Percentiles rank a stretch among this genome's conserved stretches.
Conservation (phyloP, 2,329 filamentous ascomycete genomes). For the Fonsecaea monophora region DNA sequence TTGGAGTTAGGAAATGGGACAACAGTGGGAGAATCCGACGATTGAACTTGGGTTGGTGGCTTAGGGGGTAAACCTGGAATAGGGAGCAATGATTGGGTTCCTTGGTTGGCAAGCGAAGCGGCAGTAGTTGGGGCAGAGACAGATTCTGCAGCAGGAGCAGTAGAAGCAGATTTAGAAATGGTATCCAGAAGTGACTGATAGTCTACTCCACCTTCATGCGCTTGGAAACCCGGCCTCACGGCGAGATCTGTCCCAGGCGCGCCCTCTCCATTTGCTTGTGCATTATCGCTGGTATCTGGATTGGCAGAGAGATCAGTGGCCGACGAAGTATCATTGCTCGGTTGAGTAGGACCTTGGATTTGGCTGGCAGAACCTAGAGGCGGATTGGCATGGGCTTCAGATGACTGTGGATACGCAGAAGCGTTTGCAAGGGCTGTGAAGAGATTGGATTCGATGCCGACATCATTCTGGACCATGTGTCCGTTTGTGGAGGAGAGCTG, state of each 20-base stretch:
- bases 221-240: conserved; percentile 25
- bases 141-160: conserved; percentile 42
- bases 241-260: conserved; percentile 19
- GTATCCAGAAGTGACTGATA: conserved; percentile 58
- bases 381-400: conserved; percentile 24
- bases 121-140: conserved; percentile 41
- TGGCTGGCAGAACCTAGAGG: conserved; percentile 14
- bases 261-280: conserved; percentile 17
- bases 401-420: conserved; percentile 26
- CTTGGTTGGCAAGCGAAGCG: conserved; percentile 42
- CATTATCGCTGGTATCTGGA: conserved; percentile 10
- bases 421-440: conserved; percentile 29
- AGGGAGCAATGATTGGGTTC: conserved; percentile 45
- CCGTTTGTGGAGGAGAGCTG: conserved; percentile 24
- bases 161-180: conserved; percentile 49
- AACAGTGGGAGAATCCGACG: conserved; percentile 44
- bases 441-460: conserved; percentile 25
- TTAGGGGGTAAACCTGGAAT: conserved; percentile 53
- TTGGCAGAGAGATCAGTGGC: conserved; percentile 24
- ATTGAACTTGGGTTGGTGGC: conserved; percentile 53
- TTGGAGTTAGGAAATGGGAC: conserved; percentile 23
- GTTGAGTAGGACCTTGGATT: conserved; percentile 19
- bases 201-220: conserved; percentile 50
- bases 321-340: conserved; percentile 16
- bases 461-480: conserved; percentile 26